These are phyloP conservation scores for Phialocephala sp. DNA, from an alignment of 2,329 filamentous ascomycete species.

Conservation along the genomic window DNA sequence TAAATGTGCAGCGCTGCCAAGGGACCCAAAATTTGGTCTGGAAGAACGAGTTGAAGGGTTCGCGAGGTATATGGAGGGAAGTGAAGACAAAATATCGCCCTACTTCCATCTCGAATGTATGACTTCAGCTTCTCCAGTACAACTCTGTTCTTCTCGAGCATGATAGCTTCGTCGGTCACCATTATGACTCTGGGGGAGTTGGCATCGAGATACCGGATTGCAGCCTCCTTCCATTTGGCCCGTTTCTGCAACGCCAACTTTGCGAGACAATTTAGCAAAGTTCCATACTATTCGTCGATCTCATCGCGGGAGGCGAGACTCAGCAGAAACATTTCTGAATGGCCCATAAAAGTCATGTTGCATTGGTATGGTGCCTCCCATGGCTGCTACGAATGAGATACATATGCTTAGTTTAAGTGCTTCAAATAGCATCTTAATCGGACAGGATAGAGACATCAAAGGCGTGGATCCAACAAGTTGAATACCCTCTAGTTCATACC, in stretches of 20 bases:
- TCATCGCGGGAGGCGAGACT: background rate
- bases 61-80: background rate
- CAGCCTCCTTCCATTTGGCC: background rate
- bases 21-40: too few species aligned
- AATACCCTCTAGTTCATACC: too few species aligned
- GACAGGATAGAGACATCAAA: too few species aligned
- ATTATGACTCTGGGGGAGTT: background rate
- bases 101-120: background rate
- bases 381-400: too few species aligned
- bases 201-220: background rate
- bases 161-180: background rate
- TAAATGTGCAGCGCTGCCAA: too few species aligned
- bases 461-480: too few species aligned
- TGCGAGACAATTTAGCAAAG: background rate
- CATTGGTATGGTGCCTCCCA: too few species aligned
- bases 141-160: background rate
- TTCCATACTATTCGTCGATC: background rate
- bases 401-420: too few species aligned
- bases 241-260: background rate
- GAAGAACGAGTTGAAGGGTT: background rate
- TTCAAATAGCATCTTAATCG: too few species aligned
- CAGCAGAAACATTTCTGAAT: background rate
- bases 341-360: background rate
- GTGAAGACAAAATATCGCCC: background rate
- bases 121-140: background rate